Base-by-base conservation (phyloP, 2,329 filamentous ascomycete genomes). In the Paracoccidioides lutzii region DNA sequence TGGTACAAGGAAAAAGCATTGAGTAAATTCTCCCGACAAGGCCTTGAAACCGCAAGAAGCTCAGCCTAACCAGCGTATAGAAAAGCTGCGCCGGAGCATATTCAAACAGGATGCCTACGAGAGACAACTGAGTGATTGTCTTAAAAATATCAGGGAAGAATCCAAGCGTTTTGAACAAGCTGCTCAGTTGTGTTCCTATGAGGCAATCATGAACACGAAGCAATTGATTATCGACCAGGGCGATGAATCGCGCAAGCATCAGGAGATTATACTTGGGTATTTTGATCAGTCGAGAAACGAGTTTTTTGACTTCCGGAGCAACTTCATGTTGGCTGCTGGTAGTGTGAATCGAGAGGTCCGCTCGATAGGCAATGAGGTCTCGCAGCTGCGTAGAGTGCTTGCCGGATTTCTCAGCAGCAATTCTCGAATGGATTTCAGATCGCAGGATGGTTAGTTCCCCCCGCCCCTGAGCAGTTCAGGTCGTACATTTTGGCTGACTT, bases 1-100 rank as follows among this genome's bases (percentile, higher is more conserved):
- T 51, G 48, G 48, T 51, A 51, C 22, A 51, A 14, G 35, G 48
- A 51, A 51, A 51, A 51, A 5, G 48, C 48, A 7, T 41, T 28
- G 12, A 51, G 48, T 51, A 41, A 8, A 35, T 41, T 10, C 9
- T 41, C 44, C 42, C 5, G 35, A 51, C 7, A 40, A 30, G 9
- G 9, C 33, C 5, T 15, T n/a, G 10, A 10, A 41, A 32, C 37
- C 30, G 33, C 10, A 4, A 5, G 10, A 5, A 22, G n/a, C n/a
- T 10, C 35, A 41, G 48, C n/a, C 35, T 51, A 14, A 51, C 37
- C 7, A 10, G 33, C 10, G 8, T n/a, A 12, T 28, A 51, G 48
- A 51, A 40, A 51, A 40, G 7, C 14, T 51, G 30, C 15, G 8
- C 9, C 33, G 22, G 5, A 41, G 48, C 35, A 51, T 51, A 30